phyloP scores from a whole-genome alignment of 352 stramenopile species.

The Globisporangium splendens region DNA sequence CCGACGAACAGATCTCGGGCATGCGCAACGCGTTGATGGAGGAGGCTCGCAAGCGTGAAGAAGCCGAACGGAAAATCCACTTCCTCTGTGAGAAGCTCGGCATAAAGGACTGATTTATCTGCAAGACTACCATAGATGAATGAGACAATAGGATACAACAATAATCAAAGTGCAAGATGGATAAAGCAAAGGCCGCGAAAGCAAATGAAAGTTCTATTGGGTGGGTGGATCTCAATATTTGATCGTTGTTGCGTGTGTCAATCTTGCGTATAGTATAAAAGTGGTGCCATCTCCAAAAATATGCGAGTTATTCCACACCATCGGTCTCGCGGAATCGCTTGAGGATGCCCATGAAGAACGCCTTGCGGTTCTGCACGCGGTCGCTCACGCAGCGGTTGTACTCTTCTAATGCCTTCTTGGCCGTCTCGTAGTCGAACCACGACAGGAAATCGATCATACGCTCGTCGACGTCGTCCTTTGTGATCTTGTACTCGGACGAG shows the following conservation, averaged over 20 bases:
- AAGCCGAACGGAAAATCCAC: constrained; percentile 34
- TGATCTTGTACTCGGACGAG: constrained; percentile 65
- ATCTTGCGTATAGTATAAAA: no score
- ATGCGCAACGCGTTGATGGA: constrained; percentile 25
- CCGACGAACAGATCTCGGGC: constrained; percentile 21
- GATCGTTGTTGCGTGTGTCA: no score
- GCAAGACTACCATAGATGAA: no score
- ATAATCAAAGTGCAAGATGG: no score
- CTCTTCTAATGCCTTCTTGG: constrained; percentile 76
- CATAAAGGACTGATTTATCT: constrained; percentile 14
- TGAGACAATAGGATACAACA: no score
- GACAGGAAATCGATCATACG: constrained; percentile 86
- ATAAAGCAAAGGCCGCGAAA: no score
- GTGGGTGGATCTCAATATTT: not conserved
- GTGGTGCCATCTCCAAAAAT: no score
- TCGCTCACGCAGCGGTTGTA: constrained; percentile 74
- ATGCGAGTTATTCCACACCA: constrained; percentile 46
- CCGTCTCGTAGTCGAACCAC: constrained; percentile 89
- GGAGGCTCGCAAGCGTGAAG: constrained; percentile 35
- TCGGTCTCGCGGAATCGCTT: constrained; percentile 85
- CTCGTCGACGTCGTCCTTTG: constrained; percentile 77
- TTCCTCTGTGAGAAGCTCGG: constrained; percentile 43
- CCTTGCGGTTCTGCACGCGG: constrained; percentile 78
- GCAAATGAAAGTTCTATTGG: constrained; percentile 3
- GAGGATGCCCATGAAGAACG: constrained; percentile 89